Conservation (phyloP, 2,329 filamentous ascomycete genomes). For the Cytospora chrysosperma region DNA sequence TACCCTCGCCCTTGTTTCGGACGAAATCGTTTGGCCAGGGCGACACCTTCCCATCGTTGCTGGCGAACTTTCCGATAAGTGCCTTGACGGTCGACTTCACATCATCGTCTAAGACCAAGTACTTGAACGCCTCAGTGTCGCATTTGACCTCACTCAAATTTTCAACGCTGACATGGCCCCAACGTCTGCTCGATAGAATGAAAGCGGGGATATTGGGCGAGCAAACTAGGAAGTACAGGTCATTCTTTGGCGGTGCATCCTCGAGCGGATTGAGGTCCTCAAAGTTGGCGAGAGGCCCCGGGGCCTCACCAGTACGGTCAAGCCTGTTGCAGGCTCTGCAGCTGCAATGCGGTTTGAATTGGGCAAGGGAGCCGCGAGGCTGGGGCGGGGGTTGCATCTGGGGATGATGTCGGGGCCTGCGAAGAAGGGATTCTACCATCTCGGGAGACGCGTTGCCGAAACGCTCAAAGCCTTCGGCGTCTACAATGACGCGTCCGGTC, state of each 20-base stretch:
- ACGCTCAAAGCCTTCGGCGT: constrained; percentile 42
- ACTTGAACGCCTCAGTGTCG: constrained; percentile 50
- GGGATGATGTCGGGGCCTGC: background rate
- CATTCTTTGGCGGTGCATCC: constrained; percentile 38
- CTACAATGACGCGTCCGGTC: constrained; percentile 43
- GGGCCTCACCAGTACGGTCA: constrained; percentile 26
- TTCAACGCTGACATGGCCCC: constrained; percentile 44
- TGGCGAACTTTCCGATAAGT: constrained; percentile 48
- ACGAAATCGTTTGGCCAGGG: constrained; percentile 50
- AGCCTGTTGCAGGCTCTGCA: constrained; percentile 38
- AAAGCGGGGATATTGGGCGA: constrained; percentile 48
- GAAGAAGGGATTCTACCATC: background rate
- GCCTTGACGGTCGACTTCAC: constrained; percentile 48
- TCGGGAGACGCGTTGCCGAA: constrained; percentile 34
- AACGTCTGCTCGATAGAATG: constrained; percentile 44
- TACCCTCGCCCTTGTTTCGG: constrained; percentile 50
- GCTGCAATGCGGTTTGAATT: constrained; percentile 41
- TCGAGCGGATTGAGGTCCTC: constrained; percentile 40
- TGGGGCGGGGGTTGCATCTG: background rate
- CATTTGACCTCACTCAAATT: constrained; percentile 41
- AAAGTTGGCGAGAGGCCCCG: constrained; percentile 39
- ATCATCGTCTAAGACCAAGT: constrained; percentile 48
- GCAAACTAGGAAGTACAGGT: constrained; percentile 45
- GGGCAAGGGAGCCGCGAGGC: constrained; percentile 39
- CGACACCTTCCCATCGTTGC: constrained; percentile 38